Conservation (phyloP, 1,284 basidiomycete species). For the Mycosarcoma mackinlayi region DNA sequence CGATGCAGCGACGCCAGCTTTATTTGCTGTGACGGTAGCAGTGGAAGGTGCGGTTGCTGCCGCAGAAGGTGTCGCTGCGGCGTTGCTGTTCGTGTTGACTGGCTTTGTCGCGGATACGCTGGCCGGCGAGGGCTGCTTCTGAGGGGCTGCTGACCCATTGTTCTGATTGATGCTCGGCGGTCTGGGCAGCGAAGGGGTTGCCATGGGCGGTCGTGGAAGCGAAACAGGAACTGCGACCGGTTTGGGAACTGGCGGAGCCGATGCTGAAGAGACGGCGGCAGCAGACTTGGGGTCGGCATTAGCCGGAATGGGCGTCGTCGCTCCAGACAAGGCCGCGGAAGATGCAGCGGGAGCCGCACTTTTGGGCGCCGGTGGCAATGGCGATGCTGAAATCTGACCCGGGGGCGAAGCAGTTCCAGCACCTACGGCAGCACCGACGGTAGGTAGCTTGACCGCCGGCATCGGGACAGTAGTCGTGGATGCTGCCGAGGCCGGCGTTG, state of each 20-base stretch:
- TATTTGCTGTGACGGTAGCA: background rate
- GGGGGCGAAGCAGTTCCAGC: background rate
- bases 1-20: constrained; percentile 4
- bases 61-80: constrained; percentile 6
- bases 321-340: constrained; percentile 1
- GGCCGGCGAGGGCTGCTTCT: constrained; percentile 3
- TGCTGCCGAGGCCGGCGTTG: constrained; percentile 1
- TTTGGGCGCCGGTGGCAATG: constrained; percentile 5
- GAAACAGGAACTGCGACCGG: constrained; percentile 27
- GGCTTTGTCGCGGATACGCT: constrained; percentile 7
- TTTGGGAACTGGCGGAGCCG: constrained; percentile 21
- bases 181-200: constrained; percentile 35
- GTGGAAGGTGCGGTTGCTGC: background rate
- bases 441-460: background rate
- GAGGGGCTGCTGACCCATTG: constrained; percentile 10
- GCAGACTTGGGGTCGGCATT: constrained; percentile 15
- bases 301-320: constrained; percentile 1
- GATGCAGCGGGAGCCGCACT: constrained; percentile 4
- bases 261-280: constrained; percentile 6
- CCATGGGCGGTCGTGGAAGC: constrained; percentile 38
- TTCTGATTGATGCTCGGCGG: constrained; percentile 46
- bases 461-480: constrained; percentile 1
- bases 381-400: background rate
- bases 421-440: background rate
- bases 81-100: constrained; percentile 1